Evolutionary conservation across 2,329 filamentous ascomycete species (phyloP), one percentile per base, ranked within the genome.

Genomic region (Ceratocystis albifundus): DNA sequence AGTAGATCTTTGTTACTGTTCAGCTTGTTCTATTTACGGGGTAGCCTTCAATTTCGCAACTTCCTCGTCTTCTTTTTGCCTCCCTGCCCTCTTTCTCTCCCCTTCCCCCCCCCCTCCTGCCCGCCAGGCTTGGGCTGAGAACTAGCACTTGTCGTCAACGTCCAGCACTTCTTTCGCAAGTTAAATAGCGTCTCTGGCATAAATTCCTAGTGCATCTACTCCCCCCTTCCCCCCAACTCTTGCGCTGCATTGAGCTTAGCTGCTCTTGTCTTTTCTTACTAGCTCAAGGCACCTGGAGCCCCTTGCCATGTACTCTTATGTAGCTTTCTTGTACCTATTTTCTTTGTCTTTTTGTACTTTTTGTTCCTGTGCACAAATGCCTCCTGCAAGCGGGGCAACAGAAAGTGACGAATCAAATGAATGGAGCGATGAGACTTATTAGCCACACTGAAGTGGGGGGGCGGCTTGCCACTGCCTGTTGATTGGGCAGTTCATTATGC

Each of bases 401-500:
- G 4, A 45, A 46, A 25, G 41, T 62, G 61, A 62, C 61, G 41
- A 62, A 62, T 62, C 44, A 62, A 46, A 62, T 44, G 41, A 62
- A 62, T 62, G 15, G 48, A 46, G 25, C 61, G 10, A 46, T 46
- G 61, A 62, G 61, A 62, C 44, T 46, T n/a, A 41, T 62, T 62
- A 62, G 36, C 61, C 44, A 62, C 61, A 15, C 61, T 62, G 53
- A 62, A 62, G 61, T 62, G 61, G 61, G 41, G 61, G 20, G 36
- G 20, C n/a, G 8, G 61, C 59, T 69, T 50, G 68, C 68, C 68
- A 69, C 68, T 20, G 15, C 22, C 17, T 15, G n/a, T 30, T 66
- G 28, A 69, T 68, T 69, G 68, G 68, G 68, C 17, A 46, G 50
- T 4, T 4, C 17, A 22, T 32, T 20, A 28, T 28, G 12, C 20